Evolutionary conservation across 2,329 filamentous ascomycete genomes (phyloP).

Genomic region (Scopulariopsis brevicaulis): DNA sequence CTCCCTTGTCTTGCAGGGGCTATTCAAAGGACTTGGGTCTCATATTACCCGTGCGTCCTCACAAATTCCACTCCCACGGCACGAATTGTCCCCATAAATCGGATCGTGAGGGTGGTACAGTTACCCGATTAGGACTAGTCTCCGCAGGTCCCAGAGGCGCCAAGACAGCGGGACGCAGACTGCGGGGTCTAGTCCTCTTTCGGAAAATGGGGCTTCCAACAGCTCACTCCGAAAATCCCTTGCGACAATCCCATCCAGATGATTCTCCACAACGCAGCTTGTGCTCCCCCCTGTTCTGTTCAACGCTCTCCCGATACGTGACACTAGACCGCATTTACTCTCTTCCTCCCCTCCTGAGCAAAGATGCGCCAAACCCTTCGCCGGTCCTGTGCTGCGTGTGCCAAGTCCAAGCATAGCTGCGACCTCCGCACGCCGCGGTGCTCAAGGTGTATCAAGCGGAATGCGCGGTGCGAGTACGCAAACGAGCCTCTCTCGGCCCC

Average conservation of each 20-base stretch:
- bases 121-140: constrained; percentile 17
- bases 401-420: constrained; percentile 42
- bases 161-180: constrained; percentile 2
- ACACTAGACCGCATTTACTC: neutral
- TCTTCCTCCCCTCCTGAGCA: neutral
- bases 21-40: too few relatives aligned
- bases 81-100: neutral
- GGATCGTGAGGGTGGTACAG: neutral
- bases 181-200: constrained; percentile 19
- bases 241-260: neutral
- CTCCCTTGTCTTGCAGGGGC: too few relatives aligned
- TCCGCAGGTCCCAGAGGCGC: constrained; percentile 13
- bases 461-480: constrained; percentile 35
- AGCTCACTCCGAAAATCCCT: neutral
- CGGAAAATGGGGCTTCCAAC: constrained; percentile 3
- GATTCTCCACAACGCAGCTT: neutral
- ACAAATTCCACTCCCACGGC: too few relatives aligned
- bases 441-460: constrained; percentile 40
- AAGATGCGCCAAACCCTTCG: constrained; percentile 44
- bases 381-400: constrained; percentile 43
- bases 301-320: neutral
- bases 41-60: too few relatives aligned
- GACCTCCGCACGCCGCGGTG: constrained; percentile 41
- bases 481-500: constrained; percentile 34
- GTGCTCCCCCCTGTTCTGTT: neutral